Percentiles rank a stretch among this genome's conserved stretches.
Conservation (phyloP, 441 rosid species). For the Capsella rubella region DNA sequence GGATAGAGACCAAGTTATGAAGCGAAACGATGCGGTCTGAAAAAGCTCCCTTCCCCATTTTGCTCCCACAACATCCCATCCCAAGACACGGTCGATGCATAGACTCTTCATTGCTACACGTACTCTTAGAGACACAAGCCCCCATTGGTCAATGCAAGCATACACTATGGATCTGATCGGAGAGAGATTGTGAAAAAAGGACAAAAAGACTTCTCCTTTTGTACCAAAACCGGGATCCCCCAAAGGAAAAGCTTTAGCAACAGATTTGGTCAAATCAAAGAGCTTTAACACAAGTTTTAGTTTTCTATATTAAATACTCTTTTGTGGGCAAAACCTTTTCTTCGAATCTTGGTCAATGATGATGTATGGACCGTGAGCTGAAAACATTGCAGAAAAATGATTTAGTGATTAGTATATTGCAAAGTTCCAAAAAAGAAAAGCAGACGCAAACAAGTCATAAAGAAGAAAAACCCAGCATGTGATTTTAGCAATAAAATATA, state of each 20-base stretch:
- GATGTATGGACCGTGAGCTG: constrained; percentile 54
- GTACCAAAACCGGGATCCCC: constrained; percentile 53
- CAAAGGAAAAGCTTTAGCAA: constrained; percentile 39
- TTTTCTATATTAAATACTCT: constrained; percentile 33
- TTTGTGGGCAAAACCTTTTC: constrained; percentile 36
- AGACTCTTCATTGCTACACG: constrained; percentile 73
- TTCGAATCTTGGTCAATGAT: constrained; percentile 36
- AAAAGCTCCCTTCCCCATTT: constrained; percentile 61
- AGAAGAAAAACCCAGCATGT: constrained; percentile 65
- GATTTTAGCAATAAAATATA: constrained; percentile 56
- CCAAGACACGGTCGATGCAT: constrained; percentile 54
- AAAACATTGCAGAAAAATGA: constrained; percentile 48
- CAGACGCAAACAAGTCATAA: constrained; percentile 34
- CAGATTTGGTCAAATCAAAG: constrained; percentile 49
- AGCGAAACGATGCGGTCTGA: constrained; percentile 64
- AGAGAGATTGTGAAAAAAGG: constrained; percentile 14
- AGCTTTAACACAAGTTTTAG: constrained; percentile 21
- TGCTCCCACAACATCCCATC: constrained; percentile 62
- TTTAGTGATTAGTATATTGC: constrained; percentile 48
- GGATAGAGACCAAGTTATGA: constrained; percentile 71
- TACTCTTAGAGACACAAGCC: constrained; percentile 84
- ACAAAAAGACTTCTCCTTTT: constrained; percentile 32
- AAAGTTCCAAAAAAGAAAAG: constrained; percentile 35
- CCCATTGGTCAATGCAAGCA: constrained; percentile 70
- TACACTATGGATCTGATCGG: constrained; percentile 19